Conservation (phyloP, 2,329 filamentous ascomycete species). For the Pseudofabraea citricarpa region DNA sequence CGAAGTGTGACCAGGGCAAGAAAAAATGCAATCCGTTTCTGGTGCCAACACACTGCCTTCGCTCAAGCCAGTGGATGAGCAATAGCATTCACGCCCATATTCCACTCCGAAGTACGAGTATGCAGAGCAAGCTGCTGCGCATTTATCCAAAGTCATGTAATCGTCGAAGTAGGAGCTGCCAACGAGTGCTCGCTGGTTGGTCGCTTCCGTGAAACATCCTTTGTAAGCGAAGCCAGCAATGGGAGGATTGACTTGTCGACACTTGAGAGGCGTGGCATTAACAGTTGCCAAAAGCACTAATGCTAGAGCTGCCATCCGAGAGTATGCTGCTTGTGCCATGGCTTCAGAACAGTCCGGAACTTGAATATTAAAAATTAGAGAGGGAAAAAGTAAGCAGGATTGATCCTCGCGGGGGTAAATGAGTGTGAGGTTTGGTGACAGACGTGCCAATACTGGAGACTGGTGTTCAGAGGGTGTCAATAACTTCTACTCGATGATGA, state of each 20-base stretch:
- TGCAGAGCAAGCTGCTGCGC: slow-evolving; percentile 4
- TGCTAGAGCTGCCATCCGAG: too few relatives aligned
- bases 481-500: too few relatives aligned
- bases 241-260: slow-evolving; percentile 8
- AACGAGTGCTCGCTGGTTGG: slow-evolving; percentile 1
- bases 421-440: too few relatives aligned
- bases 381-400: too few relatives aligned
- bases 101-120: slow-evolving; percentile 9
- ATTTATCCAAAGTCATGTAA: slow-evolving; percentile 19
- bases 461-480: too few relatives aligned
- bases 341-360: too few relatives aligned
- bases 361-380: too few relatives aligned
- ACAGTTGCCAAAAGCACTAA: too few relatives aligned
- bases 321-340: too few relatives aligned
- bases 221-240: slow-evolving; percentile 9
- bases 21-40: background rate
- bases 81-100: slow-evolving; percentile 7
- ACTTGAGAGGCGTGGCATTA: too few relatives aligned
- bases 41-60: background rate
- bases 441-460: too few relatives aligned
- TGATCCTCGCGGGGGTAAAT: too few relatives aligned
- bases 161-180: background rate
- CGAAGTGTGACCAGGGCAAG: background rate
- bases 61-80: background rate
- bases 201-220: slow-evolving; percentile 11